Percentiles rank a stretch among this genome's conserved stretches.
phyloP scores from a whole-genome alignment of 2,329 filamentous ascomycete species.

The Talaromyces sp. region DNA sequence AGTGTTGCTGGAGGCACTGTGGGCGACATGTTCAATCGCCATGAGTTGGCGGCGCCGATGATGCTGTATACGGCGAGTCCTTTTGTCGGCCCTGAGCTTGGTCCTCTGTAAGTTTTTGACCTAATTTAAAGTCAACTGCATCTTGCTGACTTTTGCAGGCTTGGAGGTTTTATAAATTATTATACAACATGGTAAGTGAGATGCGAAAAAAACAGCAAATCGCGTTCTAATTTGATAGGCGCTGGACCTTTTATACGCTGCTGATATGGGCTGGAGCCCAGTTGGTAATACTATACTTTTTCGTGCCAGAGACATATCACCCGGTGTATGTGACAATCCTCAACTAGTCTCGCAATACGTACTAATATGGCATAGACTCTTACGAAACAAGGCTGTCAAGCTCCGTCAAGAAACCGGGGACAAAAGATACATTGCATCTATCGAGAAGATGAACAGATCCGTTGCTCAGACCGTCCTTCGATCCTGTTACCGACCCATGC shows the following conservation, averaged over 20 bases:
- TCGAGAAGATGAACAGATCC: constrained; percentile 66
- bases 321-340: constrained; percentile 36
- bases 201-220: neutral
- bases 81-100: constrained; percentile 54
- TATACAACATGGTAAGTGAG: constrained; percentile 55
- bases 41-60: constrained; percentile 74
- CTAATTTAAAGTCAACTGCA: no score
- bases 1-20: constrained; percentile 78
- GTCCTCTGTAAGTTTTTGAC: constrained; percentile 40
- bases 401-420: constrained; percentile 60
- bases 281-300: constrained; percentile 57
- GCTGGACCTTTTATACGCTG: constrained; percentile 79
- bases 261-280: constrained; percentile 72
- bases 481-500: constrained; percentile 62
- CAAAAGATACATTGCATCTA: constrained; percentile 60
- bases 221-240: constrained; percentile 29
- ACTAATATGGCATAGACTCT: constrained; percentile 53
- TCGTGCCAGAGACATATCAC: constrained; percentile 84
- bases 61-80: constrained; percentile 66
- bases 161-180: constrained; percentile 77
- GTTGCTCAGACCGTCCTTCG: constrained; percentile 55
- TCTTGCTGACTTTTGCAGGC: constrained; percentile 17
- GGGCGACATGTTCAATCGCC: constrained; percentile 66
- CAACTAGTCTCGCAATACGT: neutral
- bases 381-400: constrained; percentile 64